phyloP scores from a whole-genome alignment of 306 rosid genomes.

The apple (Malus domestica) region DNA sequence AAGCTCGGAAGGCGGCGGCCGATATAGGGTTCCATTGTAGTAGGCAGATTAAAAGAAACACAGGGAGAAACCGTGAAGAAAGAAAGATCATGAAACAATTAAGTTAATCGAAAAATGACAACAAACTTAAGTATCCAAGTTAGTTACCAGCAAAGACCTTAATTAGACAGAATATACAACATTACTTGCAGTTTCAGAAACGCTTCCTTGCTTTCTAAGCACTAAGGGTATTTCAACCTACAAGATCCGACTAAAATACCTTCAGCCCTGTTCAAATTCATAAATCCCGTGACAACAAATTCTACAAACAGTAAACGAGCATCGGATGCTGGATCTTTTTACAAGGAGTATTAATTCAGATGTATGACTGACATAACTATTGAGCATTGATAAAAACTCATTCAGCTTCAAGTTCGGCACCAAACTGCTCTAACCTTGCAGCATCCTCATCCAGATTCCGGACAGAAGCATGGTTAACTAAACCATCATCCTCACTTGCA shows the following conservation, averaged over 20 bases:
- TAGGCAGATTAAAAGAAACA: too few species aligned
- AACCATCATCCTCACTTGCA: constrained; percentile 86
- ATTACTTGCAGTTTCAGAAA: background rate
- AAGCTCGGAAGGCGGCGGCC: too few species aligned
- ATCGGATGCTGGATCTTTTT: background rate
- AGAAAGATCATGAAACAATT: too few species aligned
- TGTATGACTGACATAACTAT: background rate
- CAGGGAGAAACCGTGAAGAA: too few species aligned
- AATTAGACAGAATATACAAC: background rate
- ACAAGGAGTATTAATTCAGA: background rate
- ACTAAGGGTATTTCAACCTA: background rate
- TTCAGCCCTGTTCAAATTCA: background rate
- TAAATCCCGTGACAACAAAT: background rate
- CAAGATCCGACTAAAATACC: background rate
- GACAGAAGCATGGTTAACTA: constrained; percentile 57
- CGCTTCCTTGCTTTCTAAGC: background rate
- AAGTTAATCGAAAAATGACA: too few species aligned
- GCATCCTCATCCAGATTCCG: constrained; percentile 74
- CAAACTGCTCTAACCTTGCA: constrained; percentile 71
- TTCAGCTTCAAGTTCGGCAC: constrained; percentile 87
- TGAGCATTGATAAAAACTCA: constrained; percentile 9
- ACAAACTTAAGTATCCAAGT: background rate
- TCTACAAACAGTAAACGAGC: background rate
- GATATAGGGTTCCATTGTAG: too few species aligned
- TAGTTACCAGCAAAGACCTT: background rate